Evolutionary conservation across 352 stramenopile species (phyloP), one percentile per base, ranked within the genome.

Genomic region (Pythium diclinum): DNA sequence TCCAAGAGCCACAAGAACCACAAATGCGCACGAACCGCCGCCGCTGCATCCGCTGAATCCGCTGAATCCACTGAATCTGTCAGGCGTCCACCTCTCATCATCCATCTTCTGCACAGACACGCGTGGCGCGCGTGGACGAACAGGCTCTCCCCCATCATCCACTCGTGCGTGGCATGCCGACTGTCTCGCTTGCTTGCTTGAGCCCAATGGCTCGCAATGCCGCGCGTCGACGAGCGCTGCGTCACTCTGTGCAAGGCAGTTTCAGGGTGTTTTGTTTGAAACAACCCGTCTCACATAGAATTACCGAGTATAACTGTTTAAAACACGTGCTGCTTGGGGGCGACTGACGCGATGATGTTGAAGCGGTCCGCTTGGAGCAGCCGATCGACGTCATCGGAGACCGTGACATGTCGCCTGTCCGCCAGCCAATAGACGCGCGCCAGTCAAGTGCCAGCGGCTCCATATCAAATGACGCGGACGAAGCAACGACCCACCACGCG

Each of bases 351-450:
- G 30, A 48, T 57, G 53, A 67, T 57, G 61, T 67, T 67, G 61
- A 67, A 67, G 61, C 17, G 42, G 44, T 61, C 54, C 60, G 52
- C 52, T 67, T 61, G 51, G 61, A 28, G 32, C 5, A 3, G 36
- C n/a, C 32, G 42, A 67, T 61, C 42, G 61, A 67, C 61, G 61
- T 67, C 61, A 67, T 67, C 61, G 32, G 28, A 28, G n/a, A 30
- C 21, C 36, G 23, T 48, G 55, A 56, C 57, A 63, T 63, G 57
- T 63, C 57, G 33, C 47, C 58, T 30, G 48, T 13, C 19, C 32
- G n/a, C 40, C 60, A 66, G 60, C 60, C 60, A 66, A 66, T 66
- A 55, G 60, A 55, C 60, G 23, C 49, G 53, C 38, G 16, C 21
- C 21, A 52, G 44, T 28, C 44, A 52, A 21, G 3, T 8, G 16